Evolutionary conservation across 306 rosid species (phyloP).

Genomic region (Heteromeles arbutifolia): DNA sequence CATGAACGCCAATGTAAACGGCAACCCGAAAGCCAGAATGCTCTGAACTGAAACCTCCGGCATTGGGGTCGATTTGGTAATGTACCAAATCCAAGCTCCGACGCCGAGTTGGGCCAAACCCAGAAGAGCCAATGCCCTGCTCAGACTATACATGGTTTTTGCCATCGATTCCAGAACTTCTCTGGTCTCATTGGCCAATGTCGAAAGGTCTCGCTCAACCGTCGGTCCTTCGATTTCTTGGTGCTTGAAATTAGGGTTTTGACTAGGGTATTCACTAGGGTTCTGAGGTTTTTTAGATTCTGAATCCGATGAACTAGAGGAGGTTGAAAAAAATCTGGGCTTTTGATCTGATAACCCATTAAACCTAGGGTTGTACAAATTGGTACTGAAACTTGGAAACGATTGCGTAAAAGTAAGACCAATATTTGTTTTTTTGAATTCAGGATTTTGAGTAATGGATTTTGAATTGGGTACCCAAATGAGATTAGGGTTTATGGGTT

Average conservation of each 20-base stretch:
- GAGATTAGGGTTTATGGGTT: not conserved
- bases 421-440: not conserved
- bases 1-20: slow-evolving; percentile 60
- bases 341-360: not conserved
- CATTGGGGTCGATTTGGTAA: slow-evolving; percentile 26
- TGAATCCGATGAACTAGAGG: slow-evolving; percentile 2
- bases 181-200: slow-evolving; percentile 63
- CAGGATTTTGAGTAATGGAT: slow-evolving; percentile 4
- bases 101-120: slow-evolving; percentile 57
- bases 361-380: not conserved
- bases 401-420: not conserved
- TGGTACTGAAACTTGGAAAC: not conserved
- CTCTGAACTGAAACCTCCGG: slow-evolving; percentile 56
- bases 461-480: not conserved
- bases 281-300: slow-evolving; percentile 33
- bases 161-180: slow-evolving; percentile 43
- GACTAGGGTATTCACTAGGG: slow-evolving; percentile 45
- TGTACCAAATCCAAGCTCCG: slow-evolving; percentile 70
- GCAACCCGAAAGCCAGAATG: slow-evolving; percentile 66
- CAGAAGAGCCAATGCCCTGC: slow-evolving; percentile 48
- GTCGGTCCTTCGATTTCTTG: slow-evolving; percentile 96
- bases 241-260: slow-evolving; percentile 67
- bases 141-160: slow-evolving; percentile 50
- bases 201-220: slow-evolving; percentile 68
- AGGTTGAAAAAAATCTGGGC: slow-evolving; percentile 41